These are phyloP conservation scores for Laburnicola sp. DNA, from an alignment of 2,329 filamentous ascomycete species.

Conservation along the genomic window DNA sequence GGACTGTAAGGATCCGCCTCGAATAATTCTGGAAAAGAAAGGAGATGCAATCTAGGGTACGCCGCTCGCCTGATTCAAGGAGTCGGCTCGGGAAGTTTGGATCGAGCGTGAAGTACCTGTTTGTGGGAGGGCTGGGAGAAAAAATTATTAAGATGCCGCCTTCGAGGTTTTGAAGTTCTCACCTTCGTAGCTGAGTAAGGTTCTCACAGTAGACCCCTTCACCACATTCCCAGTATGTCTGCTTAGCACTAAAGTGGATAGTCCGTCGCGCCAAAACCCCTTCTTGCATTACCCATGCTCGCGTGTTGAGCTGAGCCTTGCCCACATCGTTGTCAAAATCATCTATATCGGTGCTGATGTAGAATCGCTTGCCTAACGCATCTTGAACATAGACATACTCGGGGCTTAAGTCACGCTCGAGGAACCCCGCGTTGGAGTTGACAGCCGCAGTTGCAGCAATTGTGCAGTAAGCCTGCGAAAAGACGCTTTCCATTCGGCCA, in stretches of 20 bases:
- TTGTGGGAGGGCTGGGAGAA: constrained; percentile 3
- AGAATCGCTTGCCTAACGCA: constrained; percentile 7
- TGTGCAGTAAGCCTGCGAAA: constrained; percentile 14
- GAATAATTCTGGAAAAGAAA: constrained; percentile 4
- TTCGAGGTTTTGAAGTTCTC: not conserved
- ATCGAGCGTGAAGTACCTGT: constrained; percentile 10
- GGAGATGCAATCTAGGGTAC: constrained; percentile 9
- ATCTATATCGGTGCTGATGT: constrained; percentile 10
- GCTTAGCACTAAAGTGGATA: constrained; percentile 10
- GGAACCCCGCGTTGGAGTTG: constrained; percentile 20
- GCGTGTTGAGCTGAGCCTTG: too few relatives aligned
- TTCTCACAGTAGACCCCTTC: constrained; percentile 9
- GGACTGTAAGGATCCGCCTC: not conserved
- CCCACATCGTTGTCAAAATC: too few relatives aligned
- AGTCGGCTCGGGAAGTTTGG: constrained; percentile 10
- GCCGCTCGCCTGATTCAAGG: not conserved
- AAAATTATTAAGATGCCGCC: constrained; percentile 1
- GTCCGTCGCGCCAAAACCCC: constrained; percentile 5
- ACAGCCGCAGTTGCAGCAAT: constrained; percentile 21
- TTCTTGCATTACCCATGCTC: too few relatives aligned
- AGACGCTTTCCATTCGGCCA: constrained; percentile 19
- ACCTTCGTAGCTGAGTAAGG: constrained; percentile 5
- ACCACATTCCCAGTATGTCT: constrained; percentile 12
- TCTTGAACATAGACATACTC: constrained; percentile 7
- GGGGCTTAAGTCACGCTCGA: constrained; percentile 5